Base-by-base conservation (phyloP, 495 filamentous ascomycete genomes). In the Penicillium goetzii region DNA sequence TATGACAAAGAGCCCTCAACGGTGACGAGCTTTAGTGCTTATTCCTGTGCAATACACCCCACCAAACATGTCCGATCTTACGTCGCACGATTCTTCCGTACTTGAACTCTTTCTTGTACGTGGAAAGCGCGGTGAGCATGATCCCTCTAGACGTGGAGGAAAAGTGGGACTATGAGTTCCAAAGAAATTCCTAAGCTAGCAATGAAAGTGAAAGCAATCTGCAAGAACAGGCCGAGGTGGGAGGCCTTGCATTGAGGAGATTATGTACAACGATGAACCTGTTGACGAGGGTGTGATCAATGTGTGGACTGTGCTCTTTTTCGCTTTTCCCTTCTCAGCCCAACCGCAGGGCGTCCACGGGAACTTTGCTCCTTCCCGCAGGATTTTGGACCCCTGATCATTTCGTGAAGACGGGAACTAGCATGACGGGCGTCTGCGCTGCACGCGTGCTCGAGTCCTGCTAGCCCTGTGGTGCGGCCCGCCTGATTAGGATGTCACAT, bases 11-110 rank as follows among this genome's bases (percentile, higher is more conserved):
- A 7, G 47, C 47, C 59, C 59, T 47, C 55, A 36, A 49, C 4
- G 54, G 47, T 47, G 34, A 45, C 60, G 56, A 36, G 5, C 54
- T 56, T 49, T 68, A 68, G 66, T 62, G 66, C 66, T 68, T 68
- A 68, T 64, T 38, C 56, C 34, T 4, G 30, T 17, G 47, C 38
- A 47, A 12, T 12, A 14, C 7, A 45, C 56, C 56, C 56, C 41
- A 36, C 56, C 26, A 40, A 40, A 30, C 38, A 45, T 14, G 15
- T 7, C 25, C 47, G 14, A 30, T 43, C 34, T 41, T 3, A 57
- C 38, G 23, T 58, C 36, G 56, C 11, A n/a, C 40, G 4, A 33
- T n/a, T 25, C n/a, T 6, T 23, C 52, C 28, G 5, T 36, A 5
- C 52, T 55, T 9, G 12, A 33, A 32, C 52, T 55, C 14, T 15